Evolutionary conservation across 176 grass and related monocot species (phyloP).

Genomic region (Aechmea fasciata): DNA sequence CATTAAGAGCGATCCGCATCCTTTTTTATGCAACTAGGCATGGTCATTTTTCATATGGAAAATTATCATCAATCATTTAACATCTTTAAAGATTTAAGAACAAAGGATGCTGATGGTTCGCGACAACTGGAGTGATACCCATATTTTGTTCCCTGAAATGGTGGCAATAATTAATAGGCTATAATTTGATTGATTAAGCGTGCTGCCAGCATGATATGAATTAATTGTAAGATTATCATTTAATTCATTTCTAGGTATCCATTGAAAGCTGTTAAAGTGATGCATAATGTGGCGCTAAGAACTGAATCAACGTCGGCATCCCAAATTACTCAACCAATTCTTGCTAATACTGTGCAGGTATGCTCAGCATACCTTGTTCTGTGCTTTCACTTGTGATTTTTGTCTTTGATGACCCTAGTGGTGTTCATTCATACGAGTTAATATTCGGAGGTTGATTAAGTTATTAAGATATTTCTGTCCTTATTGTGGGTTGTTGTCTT

Average conservation of each 20-base stretch:
- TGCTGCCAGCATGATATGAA: neutral
- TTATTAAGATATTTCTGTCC: conserved; percentile 6
- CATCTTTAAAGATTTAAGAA: neutral
- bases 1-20: neutral
- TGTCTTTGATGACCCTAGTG: neutral
- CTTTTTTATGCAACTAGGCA: neutral
- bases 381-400: neutral
- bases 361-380: conserved; percentile 15
- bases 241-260: conserved; percentile 54
- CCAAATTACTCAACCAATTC: conserved; percentile 24
- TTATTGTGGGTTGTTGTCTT: conserved; percentile 9
- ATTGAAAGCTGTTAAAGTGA: conserved; percentile 92
- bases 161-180: neutral
- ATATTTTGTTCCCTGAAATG: neutral
- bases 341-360: conserved; percentile 44
- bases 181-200: neutral
- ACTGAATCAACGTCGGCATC: conserved; percentile 80
- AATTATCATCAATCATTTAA: neutral
- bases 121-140: no score
- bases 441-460: neutral
- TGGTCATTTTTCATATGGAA: neutral
- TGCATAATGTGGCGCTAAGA: conserved; percentile 85
- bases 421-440: neutral
- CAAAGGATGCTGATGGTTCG: neutral
- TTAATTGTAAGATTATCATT: conserved; percentile 13